Evolutionary conservation across 2,329 filamentous ascomycete species (phyloP).

Genomic region (Claviceps cyperi): DNA sequence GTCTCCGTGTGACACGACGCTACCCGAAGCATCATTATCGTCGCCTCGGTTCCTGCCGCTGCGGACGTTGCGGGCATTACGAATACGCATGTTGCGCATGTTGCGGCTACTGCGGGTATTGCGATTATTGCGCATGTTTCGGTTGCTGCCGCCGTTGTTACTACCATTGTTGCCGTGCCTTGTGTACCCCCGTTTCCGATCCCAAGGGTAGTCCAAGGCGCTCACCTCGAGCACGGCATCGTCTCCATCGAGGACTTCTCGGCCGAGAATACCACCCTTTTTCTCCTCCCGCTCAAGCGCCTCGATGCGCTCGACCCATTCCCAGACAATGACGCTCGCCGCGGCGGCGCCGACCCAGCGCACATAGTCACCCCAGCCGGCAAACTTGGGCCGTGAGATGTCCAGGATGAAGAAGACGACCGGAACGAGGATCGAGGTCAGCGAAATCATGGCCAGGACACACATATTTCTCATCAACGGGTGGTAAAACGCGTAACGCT

Average conservation of each 20-base stretch:
- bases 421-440: conserved; percentile 72
- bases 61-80: neutral
- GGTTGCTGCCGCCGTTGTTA: conserved; percentile 8
- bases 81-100: conserved; percentile 12
- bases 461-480: conserved; percentile 80
- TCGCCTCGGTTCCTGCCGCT: neutral
- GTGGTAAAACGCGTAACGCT: conserved; percentile 81
- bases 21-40: neutral
- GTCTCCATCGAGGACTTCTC: conserved; percentile 87
- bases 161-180: conserved; percentile 19
- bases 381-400: conserved; percentile 70
- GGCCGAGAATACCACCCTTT: conserved; percentile 80
- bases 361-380: conserved; percentile 89
- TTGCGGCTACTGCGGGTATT: conserved; percentile 12
- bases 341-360: conserved; percentile 92
- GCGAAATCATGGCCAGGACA: conserved; percentile 62
- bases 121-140: conserved; percentile 13
- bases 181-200: conserved; percentile 22
- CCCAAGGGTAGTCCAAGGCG: conserved; percentile 35
- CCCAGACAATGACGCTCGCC: conserved; percentile 93
- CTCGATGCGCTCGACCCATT: conserved; percentile 94
- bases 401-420: conserved; percentile 90
- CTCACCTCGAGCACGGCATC: conserved; percentile 74
- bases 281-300: conserved; percentile 84
- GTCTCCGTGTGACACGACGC: neutral